Evolutionary conservation across 352 stramenopile genomes (phyloP).

Genomic region (Phytopythium sindhum): DNA sequence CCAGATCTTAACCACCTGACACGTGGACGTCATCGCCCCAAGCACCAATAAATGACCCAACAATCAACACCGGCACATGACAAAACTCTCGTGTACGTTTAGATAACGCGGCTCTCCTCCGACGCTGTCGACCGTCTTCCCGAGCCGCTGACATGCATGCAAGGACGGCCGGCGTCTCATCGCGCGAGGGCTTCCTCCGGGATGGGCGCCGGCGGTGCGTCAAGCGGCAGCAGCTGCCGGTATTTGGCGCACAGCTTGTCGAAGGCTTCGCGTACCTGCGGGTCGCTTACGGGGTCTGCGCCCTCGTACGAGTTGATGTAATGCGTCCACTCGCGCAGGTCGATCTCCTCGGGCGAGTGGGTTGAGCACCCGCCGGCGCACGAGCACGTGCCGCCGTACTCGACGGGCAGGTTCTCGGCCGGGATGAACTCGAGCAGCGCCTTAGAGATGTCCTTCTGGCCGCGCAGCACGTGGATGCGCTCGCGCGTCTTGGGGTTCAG

Average conservation of each 20-base stretch:
- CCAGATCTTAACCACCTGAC: too few relatives aligned
- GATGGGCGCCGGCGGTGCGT: constrained; percentile 8
- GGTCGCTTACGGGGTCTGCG: constrained; percentile 17
- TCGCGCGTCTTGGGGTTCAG: constrained; percentile 74
- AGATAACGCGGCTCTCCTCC: neutral
- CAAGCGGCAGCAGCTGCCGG: constrained; percentile 27
- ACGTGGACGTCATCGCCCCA: neutral
- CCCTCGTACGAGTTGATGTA: constrained; percentile 49
- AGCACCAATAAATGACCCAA: neutral
- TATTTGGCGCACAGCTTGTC: constrained; percentile 51
- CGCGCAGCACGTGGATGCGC: constrained; percentile 59
- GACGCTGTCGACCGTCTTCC: neutral
- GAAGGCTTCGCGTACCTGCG: constrained; percentile 30
- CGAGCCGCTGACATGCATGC: neutral
- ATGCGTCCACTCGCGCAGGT: constrained; percentile 57
- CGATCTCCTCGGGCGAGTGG: constrained; percentile 62
- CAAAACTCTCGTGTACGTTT: neutral
- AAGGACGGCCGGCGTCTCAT: neutral
- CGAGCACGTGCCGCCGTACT: constrained; percentile 60
- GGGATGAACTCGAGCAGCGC: constrained; percentile 65
- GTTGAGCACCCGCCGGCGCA: constrained; percentile 60
- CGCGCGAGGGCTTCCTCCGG: constrained; percentile 3
- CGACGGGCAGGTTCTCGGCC: constrained; percentile 54
- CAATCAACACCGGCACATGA: neutral
- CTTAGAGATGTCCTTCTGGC: constrained; percentile 70